Percentiles rank a stretch among this genome's conserved stretches.
phyloP scores from a whole-genome alignment of 2,329 filamentous ascomycete genomes.

The Colletotrichum sp. region DNA sequence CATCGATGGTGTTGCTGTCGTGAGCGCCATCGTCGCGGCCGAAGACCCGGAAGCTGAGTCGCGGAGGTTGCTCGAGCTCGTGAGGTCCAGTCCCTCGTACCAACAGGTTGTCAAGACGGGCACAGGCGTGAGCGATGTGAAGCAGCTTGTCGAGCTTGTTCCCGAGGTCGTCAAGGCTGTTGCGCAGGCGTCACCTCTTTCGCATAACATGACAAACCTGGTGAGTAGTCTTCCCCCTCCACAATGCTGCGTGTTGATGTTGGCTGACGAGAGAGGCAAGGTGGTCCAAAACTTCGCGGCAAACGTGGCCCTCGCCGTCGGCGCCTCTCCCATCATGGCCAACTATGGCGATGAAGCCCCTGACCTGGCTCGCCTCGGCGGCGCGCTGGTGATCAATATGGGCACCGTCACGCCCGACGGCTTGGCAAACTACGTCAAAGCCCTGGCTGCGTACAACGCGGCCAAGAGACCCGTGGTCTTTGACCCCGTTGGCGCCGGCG shows the following conservation, averaged over 20 bases:
- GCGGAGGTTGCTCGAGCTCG: constrained; percentile 58
- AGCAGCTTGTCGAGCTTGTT: constrained; percentile 31
- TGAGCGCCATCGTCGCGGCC: constrained; percentile 85
- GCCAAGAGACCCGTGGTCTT: constrained; percentile 78
- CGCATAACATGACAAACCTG: constrained; percentile 97
- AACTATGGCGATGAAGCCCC: constrained; percentile 82
- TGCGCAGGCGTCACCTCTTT: constrained; percentile 70
- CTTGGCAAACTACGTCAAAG: constrained; percentile 73
- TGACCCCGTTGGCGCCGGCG: constrained; percentile 76
- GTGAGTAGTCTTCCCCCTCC: constrained; percentile 38
- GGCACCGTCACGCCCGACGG: constrained; percentile 84
- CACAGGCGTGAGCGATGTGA: not conserved
- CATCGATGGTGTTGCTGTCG: constrained; percentile 84
- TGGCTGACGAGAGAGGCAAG: constrained; percentile 27
- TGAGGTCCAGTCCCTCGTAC: constrained; percentile 47
- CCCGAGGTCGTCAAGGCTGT: constrained; percentile 64
- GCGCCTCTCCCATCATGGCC: constrained; percentile 93
- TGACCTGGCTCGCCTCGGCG: constrained; percentile 79
- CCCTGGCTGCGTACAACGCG: constrained; percentile 81
- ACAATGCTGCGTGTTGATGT: not conserved
- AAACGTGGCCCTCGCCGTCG: constrained; percentile 84
- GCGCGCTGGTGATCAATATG: constrained; percentile 91
- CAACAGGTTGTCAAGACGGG: constrained; percentile 4
- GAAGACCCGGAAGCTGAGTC: constrained; percentile 70
- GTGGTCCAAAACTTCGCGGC: constrained; percentile 94